Evolutionary conservation across 2,329 filamentous ascomycete species (phyloP), one percentile per base, ranked within the genome.

Genomic region (Cyanodermella asteris): DNA sequence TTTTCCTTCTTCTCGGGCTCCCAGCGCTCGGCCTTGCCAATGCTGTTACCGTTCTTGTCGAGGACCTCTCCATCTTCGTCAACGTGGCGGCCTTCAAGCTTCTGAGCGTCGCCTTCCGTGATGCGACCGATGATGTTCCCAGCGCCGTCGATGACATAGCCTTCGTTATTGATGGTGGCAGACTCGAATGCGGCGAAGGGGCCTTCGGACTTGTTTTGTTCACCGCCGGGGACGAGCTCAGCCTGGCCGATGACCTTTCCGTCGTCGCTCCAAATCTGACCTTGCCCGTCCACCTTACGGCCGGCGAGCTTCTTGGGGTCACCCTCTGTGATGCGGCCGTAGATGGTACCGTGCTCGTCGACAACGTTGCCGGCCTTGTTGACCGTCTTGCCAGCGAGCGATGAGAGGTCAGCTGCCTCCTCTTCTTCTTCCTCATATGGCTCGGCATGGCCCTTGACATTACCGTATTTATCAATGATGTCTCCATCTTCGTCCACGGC

Each of bases 401-500:
- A 46, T 13, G 61, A 66, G n/a, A 68, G 49, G 34, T 70, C 64
- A 6, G 50, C 55, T 35, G 54, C 51, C 23, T 38, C 50, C 38
- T 62, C 61, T 31, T 51, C 40, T 2, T 46, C 46, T 13, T 55
- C 49, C 31, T 61, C 52, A 27, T 55, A 65, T 4, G 58, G 61
- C 39, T 64, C 61, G n/a, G 56, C 60, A 29, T 61, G 59, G 16
- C 61, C 61, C 45, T 64, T 64, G 35, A 61, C 54, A 31, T 63
- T 65, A 29, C 63, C 67, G 40, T 78, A 81, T 44, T 68, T 70
- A 53, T 87, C 78, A 28, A 75, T 57, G 16, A 90, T 68, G 29
- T 87, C 77, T 18, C 78, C 78, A 34, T 90, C 77, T 32, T 78
- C 71, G 29, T 87, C 78, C 11, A 87, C 77, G 6, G 56, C 40